These are phyloP conservation scores for Ochromonas danica DNA, from an alignment of 108 stramenopile species.

Conservation along the genomic window DNA sequence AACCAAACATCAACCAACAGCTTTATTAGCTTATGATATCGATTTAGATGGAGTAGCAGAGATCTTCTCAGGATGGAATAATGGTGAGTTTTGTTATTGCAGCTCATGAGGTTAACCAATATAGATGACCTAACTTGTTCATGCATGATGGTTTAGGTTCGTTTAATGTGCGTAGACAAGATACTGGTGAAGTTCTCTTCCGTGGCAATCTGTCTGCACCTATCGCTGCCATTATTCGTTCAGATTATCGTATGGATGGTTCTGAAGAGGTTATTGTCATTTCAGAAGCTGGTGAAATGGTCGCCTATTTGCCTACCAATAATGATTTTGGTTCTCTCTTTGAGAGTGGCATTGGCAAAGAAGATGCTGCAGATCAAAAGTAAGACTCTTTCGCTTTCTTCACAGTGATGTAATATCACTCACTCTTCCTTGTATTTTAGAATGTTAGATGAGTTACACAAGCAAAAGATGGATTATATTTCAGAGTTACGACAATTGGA, in stretches of 20 bases:
- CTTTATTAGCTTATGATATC: constrained; percentile 51
- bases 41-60: constrained; percentile 56
- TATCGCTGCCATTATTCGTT: constrained; percentile 35
- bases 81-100: constrained; percentile 43
- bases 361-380: neutral
- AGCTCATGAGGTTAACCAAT: constrained; percentile 42
- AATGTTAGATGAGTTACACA: constrained; percentile 43
- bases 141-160: neutral
- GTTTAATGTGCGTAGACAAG: constrained; percentile 39
- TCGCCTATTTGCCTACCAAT: constrained; percentile 47
- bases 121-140: neutral
- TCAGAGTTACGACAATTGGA: constrained; percentile 53
- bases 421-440: no score
- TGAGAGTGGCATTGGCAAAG: constrained; percentile 6
- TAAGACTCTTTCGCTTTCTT: no score
- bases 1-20: constrained; percentile 47
- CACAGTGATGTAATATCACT: no score
- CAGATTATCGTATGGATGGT: constrained; percentile 54
- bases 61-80: constrained; percentile 58
- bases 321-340: neutral
- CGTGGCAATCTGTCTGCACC: constrained; percentile 1
- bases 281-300: constrained; percentile 44
- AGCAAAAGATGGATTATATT: constrained; percentile 43
- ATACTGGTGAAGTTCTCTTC: constrained; percentile 42
- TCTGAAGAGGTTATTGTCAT: constrained; percentile 44